Evolutionary conservation across 768 basidiomycete species (phyloP).

Genomic region (Boletus rubescentipes): DNA sequence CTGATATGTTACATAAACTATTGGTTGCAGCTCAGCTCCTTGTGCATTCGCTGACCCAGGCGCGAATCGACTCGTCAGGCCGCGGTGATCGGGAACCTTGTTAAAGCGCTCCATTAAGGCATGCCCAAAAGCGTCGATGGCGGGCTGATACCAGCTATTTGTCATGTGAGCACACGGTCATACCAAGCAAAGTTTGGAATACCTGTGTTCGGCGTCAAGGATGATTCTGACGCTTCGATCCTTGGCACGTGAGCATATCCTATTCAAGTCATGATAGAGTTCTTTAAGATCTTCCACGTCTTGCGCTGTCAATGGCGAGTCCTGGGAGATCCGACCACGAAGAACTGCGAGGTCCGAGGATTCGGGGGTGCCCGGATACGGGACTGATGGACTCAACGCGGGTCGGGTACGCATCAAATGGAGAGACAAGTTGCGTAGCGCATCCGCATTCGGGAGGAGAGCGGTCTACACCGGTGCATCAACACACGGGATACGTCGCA

Average conservation of each 20-base stretch:
- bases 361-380: conserved; percentile 70
- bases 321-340: conserved; percentile 16
- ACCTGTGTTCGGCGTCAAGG: conserved; percentile 86
- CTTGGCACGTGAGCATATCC: conserved; percentile 64
- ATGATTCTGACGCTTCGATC: conserved; percentile 66
- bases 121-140: conserved; percentile 77
- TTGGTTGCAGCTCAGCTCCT: conserved; percentile 50
- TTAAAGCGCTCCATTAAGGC: conserved; percentile 81
- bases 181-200: neutral
- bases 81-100: conserved; percentile 28
- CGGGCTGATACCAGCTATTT: conserved; percentile 65
- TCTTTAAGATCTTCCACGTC: conserved; percentile 63
- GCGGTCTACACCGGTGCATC: conserved; percentile 51
- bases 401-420: conserved; percentile 49
- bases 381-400: conserved; percentile 34
- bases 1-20: conserved; percentile 86
- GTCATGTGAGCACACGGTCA: conserved; percentile 4
- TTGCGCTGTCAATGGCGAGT: conserved; percentile 41
- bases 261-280: conserved; percentile 58
- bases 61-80: neutral
- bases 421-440: conserved; percentile 62
- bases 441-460: conserved; percentile 58
- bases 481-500: neutral
- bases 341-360: conserved; percentile 59
- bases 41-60: neutral